These are phyloP conservation scores for Puccinellia tenuiflora DNA, from an alignment of 176 grass and related monocot genomes.

Conservation along the genomic window DNA sequence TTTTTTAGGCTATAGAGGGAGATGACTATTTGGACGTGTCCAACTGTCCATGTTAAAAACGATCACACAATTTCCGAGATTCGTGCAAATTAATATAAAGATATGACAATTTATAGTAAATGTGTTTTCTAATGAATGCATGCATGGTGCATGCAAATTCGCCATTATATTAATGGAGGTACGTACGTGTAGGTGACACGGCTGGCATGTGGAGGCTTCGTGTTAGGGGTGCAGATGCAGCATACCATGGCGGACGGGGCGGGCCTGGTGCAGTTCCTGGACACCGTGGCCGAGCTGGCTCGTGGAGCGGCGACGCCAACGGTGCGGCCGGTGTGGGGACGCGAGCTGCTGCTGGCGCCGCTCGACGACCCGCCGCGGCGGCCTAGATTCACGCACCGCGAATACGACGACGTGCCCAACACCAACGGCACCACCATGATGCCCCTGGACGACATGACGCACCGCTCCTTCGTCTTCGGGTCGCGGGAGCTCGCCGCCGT, in stretches of 20 bases:
- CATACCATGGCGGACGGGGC: conserved; percentile 58
- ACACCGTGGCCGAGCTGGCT: conserved; percentile 47
- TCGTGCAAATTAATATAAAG: too few relatives aligned
- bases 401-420: conserved; percentile 61
- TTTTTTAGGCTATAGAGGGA: too few relatives aligned
- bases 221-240: conserved; percentile 35
- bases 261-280: conserved; percentile 46
- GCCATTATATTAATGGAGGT: too few relatives aligned
- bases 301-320: conserved; percentile 28
- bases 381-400: conserved; percentile 40
- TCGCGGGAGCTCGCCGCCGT: conserved; percentile 28
- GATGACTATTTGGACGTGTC: too few relatives aligned
- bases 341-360: conserved; percentile 41
- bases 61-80: too few relatives aligned
- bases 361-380: background rate
- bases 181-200: conserved; percentile 35
- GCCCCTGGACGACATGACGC: conserved; percentile 56
- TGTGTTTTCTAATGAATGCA: too few relatives aligned
- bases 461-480: conserved; percentile 75
- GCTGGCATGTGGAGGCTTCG: conserved; percentile 53
- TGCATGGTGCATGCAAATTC: too few relatives aligned
- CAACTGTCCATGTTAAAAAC: too few relatives aligned
- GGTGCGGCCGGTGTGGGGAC: conserved; percentile 47
- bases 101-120: too few relatives aligned
- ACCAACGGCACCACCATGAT: too few relatives aligned